phyloP scores from a whole-genome alignment of 2,329 filamentous ascomycete genomes.

The Purpureocillium lavendulum region DNA sequence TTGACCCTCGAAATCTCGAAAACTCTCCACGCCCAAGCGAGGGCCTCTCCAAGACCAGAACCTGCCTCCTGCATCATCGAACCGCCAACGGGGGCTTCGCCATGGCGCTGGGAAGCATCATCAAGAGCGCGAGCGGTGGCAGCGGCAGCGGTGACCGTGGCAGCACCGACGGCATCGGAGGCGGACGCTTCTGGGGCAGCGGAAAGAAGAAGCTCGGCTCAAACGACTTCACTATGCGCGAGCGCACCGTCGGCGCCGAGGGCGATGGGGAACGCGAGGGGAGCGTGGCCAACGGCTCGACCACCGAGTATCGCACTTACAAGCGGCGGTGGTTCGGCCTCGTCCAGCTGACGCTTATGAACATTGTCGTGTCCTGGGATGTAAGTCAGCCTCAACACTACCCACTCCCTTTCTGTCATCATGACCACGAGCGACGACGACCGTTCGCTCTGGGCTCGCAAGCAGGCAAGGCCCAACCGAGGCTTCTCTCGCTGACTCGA shows the following conservation, averaged over 20 bases:
- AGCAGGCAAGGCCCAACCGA: background rate
- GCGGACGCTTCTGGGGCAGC: slow-evolving; percentile 17
- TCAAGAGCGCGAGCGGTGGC: background rate
- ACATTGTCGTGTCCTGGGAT: slow-evolving; percentile 92
- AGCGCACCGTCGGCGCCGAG: slow-evolving; percentile 12
- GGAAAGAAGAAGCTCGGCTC: slow-evolving; percentile 17
- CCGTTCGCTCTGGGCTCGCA: too few relatives aligned
- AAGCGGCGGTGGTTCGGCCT: slow-evolving; percentile 87
- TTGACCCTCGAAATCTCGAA: too few relatives aligned
- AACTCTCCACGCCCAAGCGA: too few relatives aligned
- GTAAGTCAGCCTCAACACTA: slow-evolving; percentile 48
- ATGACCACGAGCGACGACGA: too few relatives aligned
- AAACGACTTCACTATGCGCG: slow-evolving; percentile 16
- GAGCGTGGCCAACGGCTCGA: slow-evolving; percentile 17
- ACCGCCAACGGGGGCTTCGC: too few relatives aligned
- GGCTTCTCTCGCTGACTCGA: background rate
- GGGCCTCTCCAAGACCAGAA: too few relatives aligned
- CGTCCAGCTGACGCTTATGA: slow-evolving; percentile 74
- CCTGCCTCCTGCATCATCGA: too few relatives aligned
- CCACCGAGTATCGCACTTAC: slow-evolving; percentile 46
- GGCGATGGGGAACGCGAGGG: slow-evolving; percentile 12
- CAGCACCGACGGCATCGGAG: slow-evolving; percentile 10
- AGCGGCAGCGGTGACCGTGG: background rate
- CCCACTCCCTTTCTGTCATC: background rate
- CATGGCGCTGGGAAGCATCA: background rate